Evolutionary conservation across 2,329 filamentous ascomycete species (phyloP), one percentile per base, ranked within the genome.

Genomic region (Pezicula carpinea): DNA sequence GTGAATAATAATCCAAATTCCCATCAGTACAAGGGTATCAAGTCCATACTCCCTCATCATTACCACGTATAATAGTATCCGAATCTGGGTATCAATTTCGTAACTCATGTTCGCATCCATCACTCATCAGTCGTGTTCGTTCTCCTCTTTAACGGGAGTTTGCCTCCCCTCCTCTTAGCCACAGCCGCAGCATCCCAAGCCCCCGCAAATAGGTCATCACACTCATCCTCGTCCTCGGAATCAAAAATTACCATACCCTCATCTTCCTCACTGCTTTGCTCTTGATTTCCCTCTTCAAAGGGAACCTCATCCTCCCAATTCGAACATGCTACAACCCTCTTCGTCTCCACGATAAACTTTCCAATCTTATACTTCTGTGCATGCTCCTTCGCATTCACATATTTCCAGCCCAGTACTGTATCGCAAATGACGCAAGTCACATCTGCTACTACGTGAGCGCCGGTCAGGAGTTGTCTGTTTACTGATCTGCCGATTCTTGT

Each of bases 341-440:
- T 74, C 33, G 75, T 79, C 67, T 86, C 82, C 33, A 86, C 63
- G 23, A 85, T 85, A 60, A 79, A 85, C 63, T 85, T 85, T 54
- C 81, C 81, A 42, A 85, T 71, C 64, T 86, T 86, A 69, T 86
- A 86, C 59, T 72, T 74, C 62, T 85, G 82, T 39, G 70, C 65
- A 46, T 68, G 58, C 55, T 84, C 77, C 50, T 72, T 73, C 2
- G 82, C 81, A 60, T 82, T 77, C 36, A 85, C 71, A 57, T 86
- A 86, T 63, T 85, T 85, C 82, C 82, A 86, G 15, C 82, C 82
- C 7, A 86, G 60, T 56, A 77, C 77, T 43, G 67, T 69, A 21
- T 67, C 66, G 63, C 82, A 86, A 21, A 75, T 67, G 8, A 61
- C 61, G 58, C 82, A 86, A 39, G 63, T 70, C 41, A 85, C 81